Evolutionary conservation across 1,139 yeast genomes (phyloP), one percentile per base, ranked within the genome.

Genomic region (Eremothecium gossypii): DNA sequence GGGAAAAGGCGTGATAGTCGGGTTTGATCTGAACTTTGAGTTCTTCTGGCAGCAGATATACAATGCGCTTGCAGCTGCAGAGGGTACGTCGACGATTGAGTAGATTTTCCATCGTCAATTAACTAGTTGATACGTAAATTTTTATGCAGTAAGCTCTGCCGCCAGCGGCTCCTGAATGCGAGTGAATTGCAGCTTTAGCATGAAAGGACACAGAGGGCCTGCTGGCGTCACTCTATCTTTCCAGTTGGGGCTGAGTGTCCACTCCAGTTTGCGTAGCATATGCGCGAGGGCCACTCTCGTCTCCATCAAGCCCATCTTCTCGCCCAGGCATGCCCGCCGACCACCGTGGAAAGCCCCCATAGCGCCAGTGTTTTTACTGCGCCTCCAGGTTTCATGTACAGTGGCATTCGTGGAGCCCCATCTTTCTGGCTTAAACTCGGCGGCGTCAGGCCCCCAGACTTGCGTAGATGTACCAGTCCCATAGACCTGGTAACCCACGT

Each of bases 331-430:
- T 0, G 82, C 81, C 38, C 83, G 60, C 47, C 66, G 72, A 9
- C 81, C 70, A 6, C 83, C 83, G 53, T 77, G 83, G 50, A 77
- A 77, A 0, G 80, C 72, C 5, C 78, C 71, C 32, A 77, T 55
- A 8, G 63, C 63, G 8, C 73, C 68, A 14, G 55, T 58, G 40
- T 73, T 64, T 54, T 77, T 77, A 7, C 75, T 67, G 5, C 45
- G 48, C 20, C 65, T 58, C 63, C 73, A 77, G 11, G 57, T 66
- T 29, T 54, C 54, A 27, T 57, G 52, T 2, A 77, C 64, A 13
- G 68, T 69, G 2, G 62, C 66, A 2, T 58, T 51, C 1, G 58
- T 54, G 0, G 10, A 20, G 0, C 82, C 82, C 86, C 86, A 79
- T 41, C 86, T 63, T 41, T 62, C 68, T 0, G 84, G 83, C 2